phyloP scores from a whole-genome alignment of 108 stramenopile species.

The Epipyxis sp. region DNA sequence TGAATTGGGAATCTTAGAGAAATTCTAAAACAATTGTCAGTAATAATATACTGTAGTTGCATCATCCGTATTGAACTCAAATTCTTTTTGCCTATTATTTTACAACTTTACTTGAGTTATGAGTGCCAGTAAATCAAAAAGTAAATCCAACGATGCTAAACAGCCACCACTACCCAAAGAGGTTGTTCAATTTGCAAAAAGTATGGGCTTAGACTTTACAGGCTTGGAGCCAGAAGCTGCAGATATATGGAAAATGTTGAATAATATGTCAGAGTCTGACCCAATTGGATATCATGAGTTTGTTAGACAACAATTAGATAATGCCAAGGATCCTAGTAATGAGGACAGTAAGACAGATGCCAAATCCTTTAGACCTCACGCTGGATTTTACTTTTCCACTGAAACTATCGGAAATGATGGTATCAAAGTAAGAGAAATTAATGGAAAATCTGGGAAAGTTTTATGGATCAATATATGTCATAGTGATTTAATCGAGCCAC shows the following conservation, averaged over 20 bases:
- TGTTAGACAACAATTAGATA: neutral
- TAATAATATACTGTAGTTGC: no score
- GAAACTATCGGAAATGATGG: neutral
- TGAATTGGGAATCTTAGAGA: no score
- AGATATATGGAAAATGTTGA: slow-evolving; percentile 1
- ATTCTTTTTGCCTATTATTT: no score
- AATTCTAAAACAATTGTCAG: no score
- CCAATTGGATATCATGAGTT: slow-evolving; percentile 2
- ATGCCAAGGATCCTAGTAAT: neutral
- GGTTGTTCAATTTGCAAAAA: neutral
- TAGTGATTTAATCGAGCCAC: neutral
- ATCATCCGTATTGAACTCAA: no score
- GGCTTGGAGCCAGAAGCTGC: slow-evolving; percentile 17
- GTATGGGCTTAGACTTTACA: neutral
- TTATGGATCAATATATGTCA: neutral
- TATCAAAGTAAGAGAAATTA: slow-evolving; percentile 6
- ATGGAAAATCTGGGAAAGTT: neutral
- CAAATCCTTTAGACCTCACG: no score
- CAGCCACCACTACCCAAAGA: slow-evolving; percentile 9
- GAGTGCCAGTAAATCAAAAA: no score
- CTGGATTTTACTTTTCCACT: neutral
- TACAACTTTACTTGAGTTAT: no score
- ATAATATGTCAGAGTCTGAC: neutral
- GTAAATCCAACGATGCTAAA: no score
- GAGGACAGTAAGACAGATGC: neutral